phyloP scores from a whole-genome alignment of 2,329 filamentous ascomycete genomes.

The Zopfia rhizophila region DNA sequence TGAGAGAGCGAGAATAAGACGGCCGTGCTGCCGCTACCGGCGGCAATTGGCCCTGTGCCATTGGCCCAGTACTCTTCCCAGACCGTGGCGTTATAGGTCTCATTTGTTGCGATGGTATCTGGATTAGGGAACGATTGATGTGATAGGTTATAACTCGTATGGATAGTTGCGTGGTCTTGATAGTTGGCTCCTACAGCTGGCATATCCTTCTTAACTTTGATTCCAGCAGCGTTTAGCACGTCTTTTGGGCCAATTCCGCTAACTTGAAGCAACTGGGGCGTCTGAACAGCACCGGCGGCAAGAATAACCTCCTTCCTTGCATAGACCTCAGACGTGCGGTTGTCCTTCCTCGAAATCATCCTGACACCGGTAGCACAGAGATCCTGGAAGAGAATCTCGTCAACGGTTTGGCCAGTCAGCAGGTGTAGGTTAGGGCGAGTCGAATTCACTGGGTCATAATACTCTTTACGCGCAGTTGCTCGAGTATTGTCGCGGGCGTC shows the following conservation, averaged over 20 bases:
- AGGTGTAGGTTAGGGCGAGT: slow-evolving; percentile 38
- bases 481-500: slow-evolving; percentile 35
- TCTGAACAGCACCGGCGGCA: slow-evolving; percentile 16
- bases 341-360: not conserved
- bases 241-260: slow-evolving; percentile 16
- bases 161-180: slow-evolving; percentile 24
- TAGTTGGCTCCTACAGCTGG: slow-evolving; percentile 22
- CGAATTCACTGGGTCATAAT: slow-evolving; percentile 39
- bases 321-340: not conserved
- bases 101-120: slow-evolving; percentile 30
- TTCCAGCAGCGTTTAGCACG: slow-evolving; percentile 14
- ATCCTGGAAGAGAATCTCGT: slow-evolving; percentile 11
- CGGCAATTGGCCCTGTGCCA: slow-evolving; percentile 37
- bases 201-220: slow-evolving; percentile 10
- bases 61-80: slow-evolving; percentile 38
- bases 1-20: slow-evolving; percentile 6
- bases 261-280: slow-evolving; percentile 15
- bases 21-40: not conserved
- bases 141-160: slow-evolving; percentile 27
- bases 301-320: slow-evolving; percentile 19
- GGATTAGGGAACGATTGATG: slow-evolving; percentile 27
- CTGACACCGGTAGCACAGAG: slow-evolving; percentile 11
- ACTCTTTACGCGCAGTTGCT: slow-evolving; percentile 39
- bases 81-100: slow-evolving; percentile 36
- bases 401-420: slow-evolving; percentile 22